Evolutionary conservation across 2,329 filamentous ascomycete genomes (phyloP).

Genomic region (Curvularia sp.): DNA sequence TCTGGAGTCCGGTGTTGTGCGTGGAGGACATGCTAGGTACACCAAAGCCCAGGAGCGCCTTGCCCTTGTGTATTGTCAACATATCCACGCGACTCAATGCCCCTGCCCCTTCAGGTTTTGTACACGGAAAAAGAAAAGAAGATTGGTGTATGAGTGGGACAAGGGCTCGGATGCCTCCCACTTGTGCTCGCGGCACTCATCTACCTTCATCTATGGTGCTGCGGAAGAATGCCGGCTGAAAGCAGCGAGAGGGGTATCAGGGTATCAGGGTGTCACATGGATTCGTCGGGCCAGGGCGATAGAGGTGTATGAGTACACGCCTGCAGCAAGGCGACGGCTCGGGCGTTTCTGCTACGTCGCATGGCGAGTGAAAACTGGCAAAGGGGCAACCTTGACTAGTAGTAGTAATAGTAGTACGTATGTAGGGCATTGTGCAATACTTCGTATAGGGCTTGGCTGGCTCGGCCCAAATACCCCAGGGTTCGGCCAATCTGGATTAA

Average conservation of each 20-base stretch:
- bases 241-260: conserved; percentile 23
- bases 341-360: not conserved
- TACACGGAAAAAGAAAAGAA: not conserved
- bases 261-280: conserved; percentile 10
- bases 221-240: conserved; percentile 44
- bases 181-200: conserved; percentile 18
- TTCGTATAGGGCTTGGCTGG: conserved; percentile 28
- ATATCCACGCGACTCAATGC: too few species aligned
- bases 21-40: not conserved
- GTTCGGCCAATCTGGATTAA: conserved; percentile 40
- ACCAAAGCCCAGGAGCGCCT: not conserved
- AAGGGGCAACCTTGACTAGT: conserved; percentile 30
- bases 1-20: not conserved
- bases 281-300: conserved; percentile 11
- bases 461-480: conserved; percentile 21
- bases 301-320: too few species aligned
- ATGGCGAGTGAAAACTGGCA: conserved; percentile 15
- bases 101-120: not conserved
- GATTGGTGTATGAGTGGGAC: conserved; percentile 23
- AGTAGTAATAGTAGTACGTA: too few species aligned
- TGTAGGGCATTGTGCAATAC: conserved; percentile 23
- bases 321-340: not conserved
- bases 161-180: conserved; percentile 16
- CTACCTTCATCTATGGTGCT: conserved; percentile 32
- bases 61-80: not conserved